Base-by-base conservation (phyloP, 495 filamentous ascomycete genomes). In the Aspergillus wentii region DNA sequence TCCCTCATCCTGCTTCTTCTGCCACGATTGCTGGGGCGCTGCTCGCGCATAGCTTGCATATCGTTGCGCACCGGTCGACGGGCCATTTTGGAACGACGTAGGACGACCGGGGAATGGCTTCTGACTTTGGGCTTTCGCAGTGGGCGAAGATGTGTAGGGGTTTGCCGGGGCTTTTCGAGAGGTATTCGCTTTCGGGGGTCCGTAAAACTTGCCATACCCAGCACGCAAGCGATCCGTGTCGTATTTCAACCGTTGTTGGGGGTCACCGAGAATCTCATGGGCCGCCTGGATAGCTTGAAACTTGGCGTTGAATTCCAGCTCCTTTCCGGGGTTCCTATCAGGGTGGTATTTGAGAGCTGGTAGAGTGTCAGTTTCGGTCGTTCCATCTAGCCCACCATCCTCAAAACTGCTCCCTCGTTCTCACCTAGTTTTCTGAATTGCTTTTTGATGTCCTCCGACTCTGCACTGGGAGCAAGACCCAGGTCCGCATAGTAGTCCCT, bases 401-500 rank as follows among this genome's bases (percentile, higher is more conserved):
- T 29, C 8, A 32, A 18, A 17, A n/a, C 25, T 26, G 22, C 10
- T 30, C 20, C 19, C n/a, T 35, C 11, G 8, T 28, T 44, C 69
- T 38, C 66, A 88, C 85, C 86, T 49, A 94, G 72, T 61, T 87
- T 89, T 49, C 79, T 76, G 65, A 88, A 96, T 49, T 88, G 83
- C 64, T 80, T 89, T 61, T 87, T 92, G 49, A 95, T 78, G 25
- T 92, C 86, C 3, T 76, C 74, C 3, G 71, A 48, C 43, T 83
- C 77, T 23, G 84, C 85, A 40, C 64, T 69, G 6, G 76, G 57
- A 0, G 69, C 49, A 8, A 94, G 56, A 34, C 83, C 85, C 20
- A 95, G 72, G 63, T 94, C 89, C 28, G 78, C 78, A 61, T 95
- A 95, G 68, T 94, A 95, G 62, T 95, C 81, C 51, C 76, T 74